Percentiles rank a stretch among this genome's conserved stretches.
phyloP scores from a whole-genome alignment of 2,329 filamentous ascomycete species.

The Coniochaeta sp. region DNA sequence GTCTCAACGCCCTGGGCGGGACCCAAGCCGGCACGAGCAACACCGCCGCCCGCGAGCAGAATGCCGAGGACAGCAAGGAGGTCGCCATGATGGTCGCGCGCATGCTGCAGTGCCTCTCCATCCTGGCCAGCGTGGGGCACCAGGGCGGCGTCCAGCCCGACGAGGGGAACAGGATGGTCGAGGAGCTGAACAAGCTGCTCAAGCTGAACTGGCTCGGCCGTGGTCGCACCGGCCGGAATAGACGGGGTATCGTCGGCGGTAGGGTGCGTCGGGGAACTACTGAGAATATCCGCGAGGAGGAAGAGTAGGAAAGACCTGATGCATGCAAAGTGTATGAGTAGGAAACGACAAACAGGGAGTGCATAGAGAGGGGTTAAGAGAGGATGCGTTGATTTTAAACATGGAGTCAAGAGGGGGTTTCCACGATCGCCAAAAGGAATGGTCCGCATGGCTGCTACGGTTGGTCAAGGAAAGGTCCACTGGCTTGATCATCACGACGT shows the following conservation, averaged over 20 bases:
- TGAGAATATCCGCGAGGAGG: neutral
- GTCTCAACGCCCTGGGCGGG: constrained; percentile 21
- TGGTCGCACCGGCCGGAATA: constrained; percentile 79
- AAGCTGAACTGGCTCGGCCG: constrained; percentile 97
- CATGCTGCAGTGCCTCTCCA: constrained; percentile 93
- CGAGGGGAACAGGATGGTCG: constrained; percentile 68
- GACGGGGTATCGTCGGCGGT: constrained; percentile 79
- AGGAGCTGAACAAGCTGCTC: constrained; percentile 74
- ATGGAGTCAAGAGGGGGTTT: neutral
- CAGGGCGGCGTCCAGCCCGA: constrained; percentile 48
- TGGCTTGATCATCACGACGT: neutral
- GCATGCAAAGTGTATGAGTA: too few relatives aligned
- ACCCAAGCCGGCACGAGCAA: constrained; percentile 5
- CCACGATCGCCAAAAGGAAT: neutral
- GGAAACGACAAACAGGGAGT: too few relatives aligned
- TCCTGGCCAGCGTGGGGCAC: constrained; percentile 65
- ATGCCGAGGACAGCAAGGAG: constrained; percentile 63
- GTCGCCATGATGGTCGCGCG: constrained; percentile 90
- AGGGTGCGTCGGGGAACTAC: constrained; percentile 36
- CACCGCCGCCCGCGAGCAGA: constrained; percentile 44
- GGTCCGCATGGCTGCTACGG: neutral
- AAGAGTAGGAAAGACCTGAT: neutral
- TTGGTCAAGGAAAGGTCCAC: neutral
- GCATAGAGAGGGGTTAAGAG: neutral
- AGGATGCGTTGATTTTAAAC: neutral